Base-by-base conservation (phyloP, 116 monocot species). In the Phalaenopsis hybrid region DNA sequence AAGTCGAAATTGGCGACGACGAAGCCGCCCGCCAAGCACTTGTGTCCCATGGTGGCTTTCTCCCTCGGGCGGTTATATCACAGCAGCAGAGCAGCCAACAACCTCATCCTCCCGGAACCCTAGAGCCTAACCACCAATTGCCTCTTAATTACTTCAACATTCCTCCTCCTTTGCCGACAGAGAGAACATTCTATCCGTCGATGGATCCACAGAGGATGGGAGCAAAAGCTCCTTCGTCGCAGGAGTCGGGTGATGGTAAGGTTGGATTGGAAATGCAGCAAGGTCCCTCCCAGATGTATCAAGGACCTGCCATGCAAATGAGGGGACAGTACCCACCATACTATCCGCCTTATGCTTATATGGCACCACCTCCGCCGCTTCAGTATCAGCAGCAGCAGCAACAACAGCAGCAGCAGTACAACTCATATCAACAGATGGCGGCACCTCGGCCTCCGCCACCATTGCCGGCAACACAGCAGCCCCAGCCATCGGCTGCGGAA, bases 131-230 rank as follows among this genome's bases (percentile, higher is more conserved):
- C 20, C 83, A 80, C 11, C 82, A 76, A 18, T 74, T 74, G 0
- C 80, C 86, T 1, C 9, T 83, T 61, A 84, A 84, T 44, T 75
- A 84, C 51, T 99, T 93, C 84, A 93, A 93, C 85, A 99, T 93
- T 34, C 99, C 95, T 0, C 84, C 90, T 13, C 92, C 90, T 13
- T 86, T 88, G 7, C 82, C 81, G 15, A 58, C 88, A 0, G 91
- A 92, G 45, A 85, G 95, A 44, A 79, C 87, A 0, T 84, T 87
- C 44, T 99, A 99, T 65, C 99, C 99, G 3, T 99, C 95, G 1
- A 95, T 95, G 93, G 99, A 99, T 82, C 99, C 99, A 16, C 99
- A 92, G 86, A 92, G 99, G 50, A 99, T 99, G 99, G 99, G 95
- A 13, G 93, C 93, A n/a, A 12, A 95, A 21, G 88, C 92, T 5